Evolutionary conservation across 2,329 filamentous ascomycete species (phyloP).

Genomic region (Penicillium psychrosexuale): DNA sequence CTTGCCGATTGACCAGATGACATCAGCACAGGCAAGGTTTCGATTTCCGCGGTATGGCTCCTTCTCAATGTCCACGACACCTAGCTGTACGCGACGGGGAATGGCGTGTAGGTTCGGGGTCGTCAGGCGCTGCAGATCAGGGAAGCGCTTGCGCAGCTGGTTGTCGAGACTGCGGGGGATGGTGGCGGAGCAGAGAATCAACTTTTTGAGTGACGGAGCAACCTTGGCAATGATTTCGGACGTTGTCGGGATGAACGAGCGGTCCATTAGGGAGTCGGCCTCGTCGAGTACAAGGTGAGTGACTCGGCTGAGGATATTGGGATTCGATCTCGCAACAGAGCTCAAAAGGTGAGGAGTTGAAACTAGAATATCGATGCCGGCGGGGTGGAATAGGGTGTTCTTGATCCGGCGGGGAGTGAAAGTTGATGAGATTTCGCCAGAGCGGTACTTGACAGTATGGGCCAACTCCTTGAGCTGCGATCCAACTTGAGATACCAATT

Average conservation of each 20-base stretch:
- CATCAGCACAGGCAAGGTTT: conserved; percentile 86
- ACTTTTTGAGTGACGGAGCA: conserved; percentile 75
- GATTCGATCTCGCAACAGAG: conserved; percentile 83
- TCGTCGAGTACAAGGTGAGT: conserved; percentile 88
- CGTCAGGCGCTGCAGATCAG: conserved; percentile 77
- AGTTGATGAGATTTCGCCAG: conserved; percentile 75
- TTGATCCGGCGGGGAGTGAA: conserved; percentile 76
- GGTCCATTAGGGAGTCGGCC: conserved; percentile 92
- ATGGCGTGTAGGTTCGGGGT: conserved; percentile 97
- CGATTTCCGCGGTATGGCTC: conserved; percentile 95
- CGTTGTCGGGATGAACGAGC: conserved; percentile 83
- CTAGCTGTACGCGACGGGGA: conserved; percentile 87
- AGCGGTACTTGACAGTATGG: conserved; percentile 82
- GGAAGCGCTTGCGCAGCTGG: conserved; percentile 77
- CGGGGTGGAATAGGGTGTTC: conserved; percentile 73
- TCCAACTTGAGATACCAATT: conserved; percentile 86
- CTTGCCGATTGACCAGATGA: conserved; percentile 89
- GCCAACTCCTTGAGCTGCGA: conserved; percentile 75
- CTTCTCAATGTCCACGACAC: conserved; percentile 85
- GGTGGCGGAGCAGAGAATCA: conserved; percentile 92
- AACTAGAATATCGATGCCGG: conserved; percentile 80
- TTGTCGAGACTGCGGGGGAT: conserved; percentile 87
- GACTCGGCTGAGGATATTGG: conserved; percentile 88
- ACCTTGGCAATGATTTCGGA: conserved; percentile 77
- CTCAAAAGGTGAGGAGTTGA: conserved; percentile 85